These are phyloP conservation scores for Boletus rubescentipes DNA, from an alignment of 768 basidiomycete species.

Conservation along the genomic window DNA sequence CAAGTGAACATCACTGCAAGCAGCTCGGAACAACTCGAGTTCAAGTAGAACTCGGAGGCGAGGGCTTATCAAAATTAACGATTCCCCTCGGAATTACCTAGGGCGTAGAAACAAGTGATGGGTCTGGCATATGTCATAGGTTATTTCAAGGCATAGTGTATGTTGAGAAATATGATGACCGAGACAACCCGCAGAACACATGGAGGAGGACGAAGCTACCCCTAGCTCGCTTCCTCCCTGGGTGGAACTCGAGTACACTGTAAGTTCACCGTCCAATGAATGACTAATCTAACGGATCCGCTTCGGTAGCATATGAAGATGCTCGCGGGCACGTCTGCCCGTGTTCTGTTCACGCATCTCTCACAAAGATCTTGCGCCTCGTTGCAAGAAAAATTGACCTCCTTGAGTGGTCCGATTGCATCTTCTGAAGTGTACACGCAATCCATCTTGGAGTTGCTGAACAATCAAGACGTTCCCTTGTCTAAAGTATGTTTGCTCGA, in stretches of 20 bases:
- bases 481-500: conserved; percentile 89
- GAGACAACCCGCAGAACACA: conserved; percentile 62
- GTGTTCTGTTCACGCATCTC: conserved; percentile 84
- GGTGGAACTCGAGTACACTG: conserved; percentile 92
- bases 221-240: conserved; percentile 75
- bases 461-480: conserved; percentile 34
- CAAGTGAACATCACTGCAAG: background rate
- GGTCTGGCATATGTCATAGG: conserved; percentile 58
- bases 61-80: background rate
- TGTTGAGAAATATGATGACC: background rate
- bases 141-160: conserved; percentile 20
- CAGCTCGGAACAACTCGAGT: background rate
- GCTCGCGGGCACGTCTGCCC: conserved; percentile 62
- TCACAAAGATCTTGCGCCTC: conserved; percentile 66
- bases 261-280: conserved; percentile 32
- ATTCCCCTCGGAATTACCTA: background rate
- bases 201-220: conserved; percentile 89
- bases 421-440: conserved; percentile 27
- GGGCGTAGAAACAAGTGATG: conserved; percentile 32
- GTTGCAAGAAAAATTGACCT: conserved; percentile 36
- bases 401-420: conserved; percentile 12
- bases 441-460: conserved; percentile 16
- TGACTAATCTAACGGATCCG: background rate
- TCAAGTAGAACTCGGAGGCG: too few species aligned
- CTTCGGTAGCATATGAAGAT: conserved; percentile 73